Evolutionary conservation across 1,139 yeast genomes (phyloP).

Genomic region (Candida dubliniensis): DNA sequence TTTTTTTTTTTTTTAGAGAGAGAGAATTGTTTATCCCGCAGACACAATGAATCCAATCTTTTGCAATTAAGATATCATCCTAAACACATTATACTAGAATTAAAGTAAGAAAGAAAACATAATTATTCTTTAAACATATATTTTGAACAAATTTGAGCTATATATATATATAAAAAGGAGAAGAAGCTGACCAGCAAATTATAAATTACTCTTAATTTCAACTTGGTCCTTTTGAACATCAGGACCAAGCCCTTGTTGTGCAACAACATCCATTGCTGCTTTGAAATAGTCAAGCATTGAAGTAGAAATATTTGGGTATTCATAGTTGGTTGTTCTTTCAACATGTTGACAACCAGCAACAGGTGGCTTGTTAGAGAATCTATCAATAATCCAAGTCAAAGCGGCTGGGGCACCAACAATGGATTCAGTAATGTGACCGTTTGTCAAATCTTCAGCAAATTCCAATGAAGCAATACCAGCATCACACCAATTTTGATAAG

Average conservation of each 20-base stretch:
- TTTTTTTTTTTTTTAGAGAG: no score
- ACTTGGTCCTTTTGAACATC: not conserved
- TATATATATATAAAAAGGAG: no score
- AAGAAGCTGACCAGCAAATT: no score
- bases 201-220: no score
- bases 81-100: no score
- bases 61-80: no score
- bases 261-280: not conserved
- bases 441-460: slow-evolving; percentile 24
- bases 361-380: slow-evolving; percentile 21
- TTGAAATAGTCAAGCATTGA: not conserved
- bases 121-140: no score
- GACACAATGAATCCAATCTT: no score
- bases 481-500: slow-evolving; percentile 31
- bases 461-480: slow-evolving; percentile 30
- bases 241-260: not conserved
- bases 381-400: slow-evolving; percentile 25
- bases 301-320: slow-evolving; percentile 19
- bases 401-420: slow-evolving; percentile 32
- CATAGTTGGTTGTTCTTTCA: slow-evolving; percentile 23
- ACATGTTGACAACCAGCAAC: slow-evolving; percentile 29
- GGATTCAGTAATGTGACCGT: slow-evolving; percentile 29
- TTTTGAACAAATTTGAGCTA: no score
- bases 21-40: no score
- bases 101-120: no score